phyloP scores from a whole-genome alignment of 169 alveolate species.

The Babesia ovata region DNA sequence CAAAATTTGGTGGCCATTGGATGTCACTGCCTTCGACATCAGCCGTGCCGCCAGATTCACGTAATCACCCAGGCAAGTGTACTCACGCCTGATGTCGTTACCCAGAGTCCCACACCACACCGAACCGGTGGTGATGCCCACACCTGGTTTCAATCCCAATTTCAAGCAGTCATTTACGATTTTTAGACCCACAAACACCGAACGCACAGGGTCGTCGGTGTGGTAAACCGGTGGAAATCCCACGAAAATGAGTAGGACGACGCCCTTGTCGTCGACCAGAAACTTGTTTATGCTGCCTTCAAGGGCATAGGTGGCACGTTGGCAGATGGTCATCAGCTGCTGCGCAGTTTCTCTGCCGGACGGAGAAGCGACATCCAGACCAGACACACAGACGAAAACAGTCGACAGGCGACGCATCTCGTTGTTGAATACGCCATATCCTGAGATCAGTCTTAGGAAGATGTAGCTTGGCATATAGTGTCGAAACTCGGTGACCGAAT shows the following conservation, averaged over 20 bases:
- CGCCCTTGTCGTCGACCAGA: slow-evolving; percentile 83
- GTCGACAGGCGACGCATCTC: slow-evolving; percentile 81
- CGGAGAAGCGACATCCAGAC: slow-evolving; percentile 70
- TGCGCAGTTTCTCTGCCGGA: slow-evolving; percentile 71
- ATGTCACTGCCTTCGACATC: slow-evolving; percentile 64
- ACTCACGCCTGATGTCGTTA: slow-evolving; percentile 79
- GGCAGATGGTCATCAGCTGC: slow-evolving; percentile 53
- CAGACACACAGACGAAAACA: slow-evolving; percentile 77
- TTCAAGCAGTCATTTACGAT: slow-evolving; percentile 71
- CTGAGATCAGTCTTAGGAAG: slow-evolving; percentile 69
- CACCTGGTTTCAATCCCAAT: slow-evolving; percentile 75
- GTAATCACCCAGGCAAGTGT: slow-evolving; percentile 82
- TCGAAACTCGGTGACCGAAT: slow-evolving; percentile 45
- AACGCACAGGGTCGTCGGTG: slow-evolving; percentile 81
- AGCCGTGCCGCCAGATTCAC: slow-evolving; percentile 81
- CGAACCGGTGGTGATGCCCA: slow-evolving; percentile 81
- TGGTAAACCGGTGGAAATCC: slow-evolving; percentile 86
- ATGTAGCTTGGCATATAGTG: slow-evolving; percentile 79
- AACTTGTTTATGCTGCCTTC: slow-evolving; percentile 82
- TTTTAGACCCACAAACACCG: slow-evolving; percentile 77
- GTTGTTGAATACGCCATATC: slow-evolving; percentile 77
- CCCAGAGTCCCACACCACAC: slow-evolving; percentile 87
- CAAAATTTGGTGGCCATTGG: slow-evolving; percentile 56
- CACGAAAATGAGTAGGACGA: slow-evolving; percentile 74
- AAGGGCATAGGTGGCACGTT: slow-evolving; percentile 47